Conservation (phyloP, 2,329 filamentous ascomycete genomes). For the Corinectria fuckeliana region DNA sequence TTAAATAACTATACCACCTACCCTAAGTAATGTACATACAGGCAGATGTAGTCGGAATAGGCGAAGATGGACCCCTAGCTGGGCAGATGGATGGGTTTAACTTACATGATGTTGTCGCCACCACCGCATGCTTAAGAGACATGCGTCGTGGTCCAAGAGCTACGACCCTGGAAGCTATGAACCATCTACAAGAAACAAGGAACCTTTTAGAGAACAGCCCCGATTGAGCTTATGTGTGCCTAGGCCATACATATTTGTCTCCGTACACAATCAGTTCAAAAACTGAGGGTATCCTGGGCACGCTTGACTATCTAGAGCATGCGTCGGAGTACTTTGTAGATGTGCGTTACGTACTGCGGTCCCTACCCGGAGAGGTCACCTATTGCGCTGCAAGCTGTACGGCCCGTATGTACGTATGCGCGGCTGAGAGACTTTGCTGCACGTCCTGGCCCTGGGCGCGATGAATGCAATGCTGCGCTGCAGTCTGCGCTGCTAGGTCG, state of each 20-base stretch:
- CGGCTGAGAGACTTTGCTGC: background rate
- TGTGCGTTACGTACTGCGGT: background rate
- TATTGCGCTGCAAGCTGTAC: background rate
- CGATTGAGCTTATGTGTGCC: background rate
- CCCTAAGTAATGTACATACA: no score
- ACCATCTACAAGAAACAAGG: background rate
- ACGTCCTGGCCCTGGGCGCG: background rate
- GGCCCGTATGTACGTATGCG: background rate
- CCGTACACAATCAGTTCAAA: background rate
- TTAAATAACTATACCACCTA: no score
- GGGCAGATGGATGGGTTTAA: background rate
- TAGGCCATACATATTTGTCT: background rate
- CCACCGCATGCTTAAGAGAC: background rate
- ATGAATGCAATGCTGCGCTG: background rate
- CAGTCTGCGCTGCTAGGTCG: background rate
- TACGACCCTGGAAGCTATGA: background rate
- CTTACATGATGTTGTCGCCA: background rate
- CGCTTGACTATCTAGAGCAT: background rate
- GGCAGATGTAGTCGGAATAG: background rate
- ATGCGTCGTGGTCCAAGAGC: background rate
- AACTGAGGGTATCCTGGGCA: background rate
- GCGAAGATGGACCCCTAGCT: background rate
- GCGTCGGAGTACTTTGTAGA: background rate
- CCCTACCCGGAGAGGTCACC: background rate
- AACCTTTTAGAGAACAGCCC: background rate